Base-by-base conservation (phyloP, 2,329 filamentous ascomycete species). In the Colletotrichum salicis region DNA sequence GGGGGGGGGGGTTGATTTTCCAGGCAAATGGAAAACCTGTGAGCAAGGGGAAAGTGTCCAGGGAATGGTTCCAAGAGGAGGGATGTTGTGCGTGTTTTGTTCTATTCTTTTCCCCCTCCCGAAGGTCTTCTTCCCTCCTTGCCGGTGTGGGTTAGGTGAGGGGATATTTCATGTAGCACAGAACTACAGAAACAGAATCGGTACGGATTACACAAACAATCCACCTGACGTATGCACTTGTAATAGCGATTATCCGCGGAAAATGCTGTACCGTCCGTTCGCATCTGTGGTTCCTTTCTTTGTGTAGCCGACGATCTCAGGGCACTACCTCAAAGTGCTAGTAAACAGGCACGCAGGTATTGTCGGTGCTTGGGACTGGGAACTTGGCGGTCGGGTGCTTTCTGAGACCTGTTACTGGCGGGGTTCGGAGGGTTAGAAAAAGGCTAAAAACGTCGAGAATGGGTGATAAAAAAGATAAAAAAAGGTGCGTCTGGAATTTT, bases 241-340 rank as follows among this genome's bases (percentile, higher is more conserved):
- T 0, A 22, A 22, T 48, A 11, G 37, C 37, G 5, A 41, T 41
- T 41, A 48, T 48, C 41, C 41, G 41, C 19, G 41, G 41, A 4
- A 48, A 48, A 48, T 48, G 41, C 41, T 48, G 41, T 12, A 11
- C 41, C 41, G 41, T 55, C 61, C 61, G 51, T 64, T 64, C 33
- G 61, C 61, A 31, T 51, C n/a, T 2, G 51, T 31, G 24, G 22
- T 29, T 55, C 12, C 5, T 55, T 29, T 45, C 51, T 56, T 56
- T 56, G 51, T 54, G 31, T 54, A 22, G 41, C 31, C 15, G 33
- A 45, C 19, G 51, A 24, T 45, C 31, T 62, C 45, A n/a, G 19
- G 19, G 41, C 19, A n/a, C 19, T 7, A 5, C 19, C 8, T 4
- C 27, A 48, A 11, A 19, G 13, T 19, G 13, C 37, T 41, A 19